phyloP scores from a whole-genome alignment of 73 alveolate genomes.

The Uronychia binucleata region DNA sequence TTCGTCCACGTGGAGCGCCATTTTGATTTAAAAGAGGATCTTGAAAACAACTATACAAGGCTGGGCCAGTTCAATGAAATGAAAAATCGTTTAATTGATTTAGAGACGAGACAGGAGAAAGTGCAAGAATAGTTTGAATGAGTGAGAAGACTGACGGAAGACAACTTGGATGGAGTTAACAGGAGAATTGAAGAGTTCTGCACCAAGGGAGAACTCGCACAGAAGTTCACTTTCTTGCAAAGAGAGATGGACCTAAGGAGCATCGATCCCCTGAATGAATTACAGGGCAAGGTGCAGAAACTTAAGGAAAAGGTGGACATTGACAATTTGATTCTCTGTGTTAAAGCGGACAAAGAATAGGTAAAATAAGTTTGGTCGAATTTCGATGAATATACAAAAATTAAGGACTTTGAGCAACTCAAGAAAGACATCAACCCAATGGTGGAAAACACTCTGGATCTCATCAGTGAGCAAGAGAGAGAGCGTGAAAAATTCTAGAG shows the following conservation, averaged over 20 bases:
- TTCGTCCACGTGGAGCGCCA: neutral
- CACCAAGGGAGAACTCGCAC: neutral
- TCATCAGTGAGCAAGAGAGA: neutral
- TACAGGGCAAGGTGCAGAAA: neutral
- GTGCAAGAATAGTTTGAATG: neutral
- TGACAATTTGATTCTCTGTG: neutral
- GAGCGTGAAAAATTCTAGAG: neutral
- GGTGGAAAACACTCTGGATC: neutral
- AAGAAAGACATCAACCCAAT: neutral
- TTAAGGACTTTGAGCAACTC: neutral
- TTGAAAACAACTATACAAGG: neutral
- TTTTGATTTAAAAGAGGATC: neutral
- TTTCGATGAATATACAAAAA: too few species aligned
- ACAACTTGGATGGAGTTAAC: neutral
- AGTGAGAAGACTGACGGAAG: neutral
- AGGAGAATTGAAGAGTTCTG: neutral
- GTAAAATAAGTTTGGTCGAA: neutral
- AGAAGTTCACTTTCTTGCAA: neutral
- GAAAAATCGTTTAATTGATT: neutral
- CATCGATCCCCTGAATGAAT: neutral
- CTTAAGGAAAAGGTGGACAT: neutral
- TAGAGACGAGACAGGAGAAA: neutral
- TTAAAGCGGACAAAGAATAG: neutral
- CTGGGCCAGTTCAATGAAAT: neutral
- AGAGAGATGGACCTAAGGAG: neutral